Conservation (phyloP, 495 filamentous ascomycete genomes). For the Aspergillus egyptiacus region DNA sequence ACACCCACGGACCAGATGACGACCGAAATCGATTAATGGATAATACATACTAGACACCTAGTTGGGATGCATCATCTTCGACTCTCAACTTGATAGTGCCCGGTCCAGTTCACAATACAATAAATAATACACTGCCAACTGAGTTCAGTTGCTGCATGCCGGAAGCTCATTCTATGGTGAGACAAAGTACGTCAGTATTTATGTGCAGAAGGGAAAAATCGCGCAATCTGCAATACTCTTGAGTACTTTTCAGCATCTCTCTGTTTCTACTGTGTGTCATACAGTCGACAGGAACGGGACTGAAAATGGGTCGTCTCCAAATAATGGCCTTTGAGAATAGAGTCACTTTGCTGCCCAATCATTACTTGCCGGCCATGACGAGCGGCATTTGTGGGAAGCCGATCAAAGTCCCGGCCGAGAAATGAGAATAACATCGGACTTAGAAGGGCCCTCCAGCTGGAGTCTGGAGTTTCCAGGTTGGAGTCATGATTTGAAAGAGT, state of each 20-base stretch:
- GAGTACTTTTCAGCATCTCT: constrained; percentile 4
- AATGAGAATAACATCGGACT: constrained; percentile 9
- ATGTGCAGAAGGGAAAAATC: constrained; percentile 1
- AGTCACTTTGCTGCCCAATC: not conserved
- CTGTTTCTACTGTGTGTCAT: not conserved
- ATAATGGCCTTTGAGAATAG: no score
- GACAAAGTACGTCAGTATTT: not conserved
- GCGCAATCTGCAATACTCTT: not conserved
- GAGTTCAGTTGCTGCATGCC: not conserved
- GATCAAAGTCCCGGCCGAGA: constrained; percentile 13
- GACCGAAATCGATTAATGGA: not conserved
- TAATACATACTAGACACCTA: not conserved
- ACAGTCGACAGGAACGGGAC: no score
- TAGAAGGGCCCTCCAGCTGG: no score
- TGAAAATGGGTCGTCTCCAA: not conserved
- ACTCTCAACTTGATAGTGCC: not conserved
- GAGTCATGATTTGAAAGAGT: not conserved
- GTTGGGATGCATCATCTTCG: not conserved
- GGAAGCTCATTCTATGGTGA: not conserved
- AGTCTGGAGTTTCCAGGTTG: not conserved
- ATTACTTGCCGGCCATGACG: not conserved
- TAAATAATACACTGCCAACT: not conserved
- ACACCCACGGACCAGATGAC: not conserved
- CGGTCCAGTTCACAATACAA: not conserved
- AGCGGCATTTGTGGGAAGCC: not conserved